A percentile compares a stretch with the other conserved stretches of the same genome.
phyloP scores from a whole-genome alignment of 2,329 filamentous ascomycete species.

The Sporothrix brasiliensis region DNA sequence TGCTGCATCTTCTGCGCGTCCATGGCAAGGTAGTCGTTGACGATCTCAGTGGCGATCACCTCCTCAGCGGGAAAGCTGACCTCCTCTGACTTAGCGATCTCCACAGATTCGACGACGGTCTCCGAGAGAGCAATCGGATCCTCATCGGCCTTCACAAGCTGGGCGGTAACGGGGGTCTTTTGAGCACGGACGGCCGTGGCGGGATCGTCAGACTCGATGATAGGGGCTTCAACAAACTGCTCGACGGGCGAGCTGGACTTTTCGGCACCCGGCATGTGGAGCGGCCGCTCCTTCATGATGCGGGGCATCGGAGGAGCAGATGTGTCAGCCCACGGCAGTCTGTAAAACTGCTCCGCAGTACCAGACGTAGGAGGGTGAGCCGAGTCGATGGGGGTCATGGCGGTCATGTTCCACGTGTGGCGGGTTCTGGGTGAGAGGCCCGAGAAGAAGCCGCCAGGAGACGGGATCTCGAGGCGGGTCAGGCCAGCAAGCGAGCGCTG shows the following conservation, averaged over 20 bases:
- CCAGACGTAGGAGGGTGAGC: constrained; percentile 75
- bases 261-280: constrained; percentile 44
- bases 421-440: constrained; percentile 75
- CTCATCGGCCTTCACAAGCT: constrained; percentile 38
- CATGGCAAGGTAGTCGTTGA: constrained; percentile 71
- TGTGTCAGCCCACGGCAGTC: constrained; percentile 70
- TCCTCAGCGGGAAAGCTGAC: constrained; percentile 53
- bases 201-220: constrained; percentile 58
- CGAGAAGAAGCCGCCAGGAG: constrained; percentile 88
- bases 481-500: constrained; percentile 69
- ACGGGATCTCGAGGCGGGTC: constrained; percentile 83
- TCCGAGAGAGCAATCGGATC: constrained; percentile 38
- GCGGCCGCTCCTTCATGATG: constrained; percentile 42
- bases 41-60: constrained; percentile 65
- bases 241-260: constrained; percentile 59
- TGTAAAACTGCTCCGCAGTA: constrained; percentile 91
- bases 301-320: constrained; percentile 43
- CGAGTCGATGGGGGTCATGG: constrained; percentile 54
- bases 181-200: constrained; percentile 59
- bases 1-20: constrained; percentile 75
- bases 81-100: constrained; percentile 40
- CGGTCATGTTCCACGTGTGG: constrained; percentile 75
- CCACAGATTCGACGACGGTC: constrained; percentile 46
- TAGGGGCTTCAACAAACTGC: constrained; percentile 65
- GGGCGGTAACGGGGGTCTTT: constrained; percentile 45